Conservation (phyloP, 352 stramenopile species). For the Phytopythium sindhum region DNA sequence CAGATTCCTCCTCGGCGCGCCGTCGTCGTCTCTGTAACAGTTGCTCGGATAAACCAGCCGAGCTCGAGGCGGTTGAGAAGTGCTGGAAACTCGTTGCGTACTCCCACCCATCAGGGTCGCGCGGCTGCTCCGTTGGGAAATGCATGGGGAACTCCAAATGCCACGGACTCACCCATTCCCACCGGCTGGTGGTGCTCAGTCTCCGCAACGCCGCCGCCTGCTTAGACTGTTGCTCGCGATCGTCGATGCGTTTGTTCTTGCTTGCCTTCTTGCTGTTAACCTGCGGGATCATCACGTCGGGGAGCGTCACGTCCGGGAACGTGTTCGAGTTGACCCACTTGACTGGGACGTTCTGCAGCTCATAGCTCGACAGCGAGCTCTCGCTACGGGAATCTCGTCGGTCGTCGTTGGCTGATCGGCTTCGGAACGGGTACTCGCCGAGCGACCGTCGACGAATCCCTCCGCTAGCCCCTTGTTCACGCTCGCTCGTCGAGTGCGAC, state of each 20-base stretch:
- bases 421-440: slow-evolving; percentile 4
- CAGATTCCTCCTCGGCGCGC: not conserved
- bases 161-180: slow-evolving; percentile 78
- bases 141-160: slow-evolving; percentile 35
- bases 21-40: not conserved
- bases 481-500: slow-evolving; percentile 7
- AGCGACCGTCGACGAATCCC: not conserved
- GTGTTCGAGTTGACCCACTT: slow-evolving; percentile 40
- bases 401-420: slow-evolving; percentile 1
- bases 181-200: slow-evolving; percentile 14
- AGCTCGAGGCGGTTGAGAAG: slow-evolving; percentile 20
- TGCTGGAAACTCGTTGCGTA: slow-evolving; percentile 66
- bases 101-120: slow-evolving; percentile 54
- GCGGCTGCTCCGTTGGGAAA: slow-evolving; percentile 9
- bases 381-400: not conserved
- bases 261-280: not conserved
- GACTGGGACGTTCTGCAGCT: slow-evolving; percentile 17
- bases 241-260: not conserved
- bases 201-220: not conserved
- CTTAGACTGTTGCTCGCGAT: not conserved
- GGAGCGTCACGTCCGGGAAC: slow-evolving; percentile 56
- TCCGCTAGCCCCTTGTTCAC: not conserved
- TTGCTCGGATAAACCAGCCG: not conserved
- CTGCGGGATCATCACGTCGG: slow-evolving; percentile 11
- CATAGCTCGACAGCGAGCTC: not conserved